A percentile compares a stretch with the other conserved stretches of the same genome.
phyloP scores from a whole-genome alignment of 495 filamentous ascomycete species.

The Penicillium pulvis region DNA sequence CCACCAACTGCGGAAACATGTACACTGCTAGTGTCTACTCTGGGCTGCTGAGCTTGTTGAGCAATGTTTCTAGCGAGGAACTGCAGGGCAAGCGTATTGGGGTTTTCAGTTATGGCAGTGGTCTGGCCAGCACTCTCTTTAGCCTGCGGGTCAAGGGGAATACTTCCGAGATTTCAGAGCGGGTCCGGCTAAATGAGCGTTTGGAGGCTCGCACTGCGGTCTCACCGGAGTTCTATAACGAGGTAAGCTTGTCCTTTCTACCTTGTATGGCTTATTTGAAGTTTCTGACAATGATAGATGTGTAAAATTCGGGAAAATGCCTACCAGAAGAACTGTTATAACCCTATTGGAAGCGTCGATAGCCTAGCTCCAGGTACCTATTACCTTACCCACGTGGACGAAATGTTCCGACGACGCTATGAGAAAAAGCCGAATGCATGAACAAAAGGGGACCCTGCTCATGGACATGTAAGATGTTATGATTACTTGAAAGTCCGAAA shows the following conservation, averaged over 20 bases:
- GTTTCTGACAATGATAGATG: not conserved
- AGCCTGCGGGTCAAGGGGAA: constrained; percentile 70
- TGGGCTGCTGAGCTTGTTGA: constrained; percentile 13
- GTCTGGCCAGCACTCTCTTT: constrained; percentile 72
- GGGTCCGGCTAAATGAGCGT: constrained; percentile 63
- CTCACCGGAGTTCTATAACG: constrained; percentile 74
- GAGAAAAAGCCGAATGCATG: not conserved
- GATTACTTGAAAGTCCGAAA: too few species aligned
- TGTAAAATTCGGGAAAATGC: not conserved
- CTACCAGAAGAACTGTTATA: not conserved
- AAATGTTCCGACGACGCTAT: not conserved
- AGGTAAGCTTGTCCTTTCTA: constrained; percentile 45
- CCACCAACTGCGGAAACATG: constrained; percentile 20
- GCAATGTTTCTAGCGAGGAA: constrained; percentile 44
- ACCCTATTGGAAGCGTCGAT: not conserved
- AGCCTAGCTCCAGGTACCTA: not conserved
- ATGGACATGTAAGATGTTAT: too few species aligned
- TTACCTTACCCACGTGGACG: not conserved
- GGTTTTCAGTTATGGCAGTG: constrained; percentile 85
- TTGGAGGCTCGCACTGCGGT: constrained; percentile 65
- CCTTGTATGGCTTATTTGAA: not conserved
- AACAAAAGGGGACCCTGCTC: too few species aligned
- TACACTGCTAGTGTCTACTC: constrained; percentile 22
- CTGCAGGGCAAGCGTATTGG: constrained; percentile 74
- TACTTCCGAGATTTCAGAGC: constrained; percentile 63